A percentile compares a stretch with the other conserved stretches of the same genome.
phyloP scores from a whole-genome alignment of 441 rosid species.

The Flueggea neowawraea region DNA sequence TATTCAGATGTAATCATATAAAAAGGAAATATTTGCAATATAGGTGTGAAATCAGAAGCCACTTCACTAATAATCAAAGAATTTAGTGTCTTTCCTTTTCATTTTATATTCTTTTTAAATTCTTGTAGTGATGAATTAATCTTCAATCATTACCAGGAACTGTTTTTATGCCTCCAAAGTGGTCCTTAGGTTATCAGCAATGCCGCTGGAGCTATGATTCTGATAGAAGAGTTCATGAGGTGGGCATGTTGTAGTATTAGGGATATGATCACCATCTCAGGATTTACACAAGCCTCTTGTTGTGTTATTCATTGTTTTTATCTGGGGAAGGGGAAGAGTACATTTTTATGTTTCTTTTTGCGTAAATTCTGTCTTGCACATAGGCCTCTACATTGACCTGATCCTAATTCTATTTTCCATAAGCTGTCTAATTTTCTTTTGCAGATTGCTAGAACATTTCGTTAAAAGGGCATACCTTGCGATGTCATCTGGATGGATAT shows the following conservation, averaged over 20 bases:
- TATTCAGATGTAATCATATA: too few relatives aligned
- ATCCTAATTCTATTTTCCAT: too few relatives aligned
- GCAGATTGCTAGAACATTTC: constrained; percentile 62
- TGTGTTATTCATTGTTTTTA: not conserved
- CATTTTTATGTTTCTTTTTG: too few relatives aligned
- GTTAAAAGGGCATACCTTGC: constrained; percentile 85
- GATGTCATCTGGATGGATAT: constrained; percentile 99
- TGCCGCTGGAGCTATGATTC: constrained; percentile 95
- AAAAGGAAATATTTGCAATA: too few relatives aligned
- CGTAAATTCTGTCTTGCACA: too few relatives aligned
- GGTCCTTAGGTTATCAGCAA: constrained; percentile 98
- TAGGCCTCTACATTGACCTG: too few relatives aligned
- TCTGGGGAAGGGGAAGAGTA: not conserved
- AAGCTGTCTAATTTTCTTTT: too few relatives aligned
- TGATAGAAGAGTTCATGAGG: constrained; percentile 79
- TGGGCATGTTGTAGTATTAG: constrained; percentile 23
- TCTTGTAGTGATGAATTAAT: constrained; percentile 5
- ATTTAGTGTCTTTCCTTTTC: too few relatives aligned
- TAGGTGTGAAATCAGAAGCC: too few relatives aligned
- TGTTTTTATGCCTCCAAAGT: constrained; percentile 94
- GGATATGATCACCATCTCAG: not conserved
- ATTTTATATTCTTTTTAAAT: not conserved
- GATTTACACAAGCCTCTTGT: not conserved
- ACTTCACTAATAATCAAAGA: too few relatives aligned
- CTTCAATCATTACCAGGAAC: constrained; percentile 48